Conservation (phyloP, 1,139 yeast species). For the Lodderomyces oxycetoniae region DNA sequence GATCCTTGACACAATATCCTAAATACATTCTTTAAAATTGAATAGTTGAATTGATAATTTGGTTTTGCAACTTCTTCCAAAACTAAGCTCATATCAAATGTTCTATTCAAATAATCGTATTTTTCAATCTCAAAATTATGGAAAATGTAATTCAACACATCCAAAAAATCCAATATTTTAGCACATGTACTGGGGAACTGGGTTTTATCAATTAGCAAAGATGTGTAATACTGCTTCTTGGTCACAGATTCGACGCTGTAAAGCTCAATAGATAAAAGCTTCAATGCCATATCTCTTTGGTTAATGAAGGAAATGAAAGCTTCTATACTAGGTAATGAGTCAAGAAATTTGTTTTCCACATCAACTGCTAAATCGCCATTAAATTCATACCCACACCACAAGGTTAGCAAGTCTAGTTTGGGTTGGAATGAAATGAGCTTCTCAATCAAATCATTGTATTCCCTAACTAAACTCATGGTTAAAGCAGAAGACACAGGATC, state of each 20-base stretch:
- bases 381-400: constrained; percentile 53
- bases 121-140: constrained; percentile 34
- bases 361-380: constrained; percentile 30
- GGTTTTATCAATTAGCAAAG: constrained; percentile 43
- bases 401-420: constrained; percentile 40
- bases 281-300: constrained; percentile 59
- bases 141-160: constrained; percentile 57
- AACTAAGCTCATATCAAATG: constrained; percentile 27
- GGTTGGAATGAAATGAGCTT: constrained; percentile 52
- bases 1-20: constrained; percentile 22
- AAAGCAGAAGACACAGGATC: constrained; percentile 49
- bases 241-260: constrained; percentile 50
- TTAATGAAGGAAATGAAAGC: constrained; percentile 59
- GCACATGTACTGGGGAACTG: constrained; percentile 52
- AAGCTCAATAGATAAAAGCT: constrained; percentile 67
- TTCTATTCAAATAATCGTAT: constrained; percentile 36
- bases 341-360: constrained; percentile 29
- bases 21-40: constrained; percentile 22
- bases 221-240: constrained; percentile 51
- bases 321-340: constrained; percentile 35
- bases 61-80: constrained; percentile 22
- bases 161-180: constrained; percentile 62
- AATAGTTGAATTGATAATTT: constrained; percentile 17
- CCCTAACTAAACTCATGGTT: constrained; percentile 52
- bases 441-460: constrained; percentile 44